Evolutionary conservation across 768 basidiomycete genomes (phyloP), one percentile per base, ranked within the genome.

Genomic region (Macrolepiota dolichaula): DNA sequence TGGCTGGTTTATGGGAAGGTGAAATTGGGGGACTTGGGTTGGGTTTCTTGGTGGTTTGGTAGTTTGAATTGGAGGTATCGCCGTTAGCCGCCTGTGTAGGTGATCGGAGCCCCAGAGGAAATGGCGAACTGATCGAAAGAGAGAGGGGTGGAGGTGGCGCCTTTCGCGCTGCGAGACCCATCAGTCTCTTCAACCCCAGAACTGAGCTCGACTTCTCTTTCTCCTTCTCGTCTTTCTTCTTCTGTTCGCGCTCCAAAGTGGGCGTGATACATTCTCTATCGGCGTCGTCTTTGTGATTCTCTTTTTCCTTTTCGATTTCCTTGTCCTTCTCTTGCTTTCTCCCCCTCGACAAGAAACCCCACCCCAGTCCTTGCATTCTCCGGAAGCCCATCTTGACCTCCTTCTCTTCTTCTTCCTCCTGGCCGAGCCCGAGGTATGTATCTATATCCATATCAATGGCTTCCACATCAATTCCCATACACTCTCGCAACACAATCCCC

Each of bases 361-460:
- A 61, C 17, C 52, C 59, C 17, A 49, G 19, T 22, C 57, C 57
- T 50, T 57, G 57, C 32, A 25, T 54, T 32, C 53, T 49, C 19
- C 29, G 46, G 36, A 61, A 55, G 25, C 5, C 13, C 22, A 54
- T 37, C 10, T 49, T 61, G 17, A 25, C 5, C 40, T 51, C 55
- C 35, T 55, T 63, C 37, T 27, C 46, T 15, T 55, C 35, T 17
- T 59, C 49, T n/a, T 24, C 49, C 51, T 7, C 19, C 12, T 32
- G 29, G 29, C n/a, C 46, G 12, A 25, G 22, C 24, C 29, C 62
- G 38, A 44, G 62, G 53, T 40, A 59, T 24, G 59, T 27, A 49
- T 67, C 66, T n/a, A 60, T 68, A 53, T 72, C 74, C 50, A 76
- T 62, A 57, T 79, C 78, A 75, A 79, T 77, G 13, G 65, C 64